Base-by-base conservation (phyloP, 257 asterid species). In the Rauvolfia tetraphylla region DNA sequence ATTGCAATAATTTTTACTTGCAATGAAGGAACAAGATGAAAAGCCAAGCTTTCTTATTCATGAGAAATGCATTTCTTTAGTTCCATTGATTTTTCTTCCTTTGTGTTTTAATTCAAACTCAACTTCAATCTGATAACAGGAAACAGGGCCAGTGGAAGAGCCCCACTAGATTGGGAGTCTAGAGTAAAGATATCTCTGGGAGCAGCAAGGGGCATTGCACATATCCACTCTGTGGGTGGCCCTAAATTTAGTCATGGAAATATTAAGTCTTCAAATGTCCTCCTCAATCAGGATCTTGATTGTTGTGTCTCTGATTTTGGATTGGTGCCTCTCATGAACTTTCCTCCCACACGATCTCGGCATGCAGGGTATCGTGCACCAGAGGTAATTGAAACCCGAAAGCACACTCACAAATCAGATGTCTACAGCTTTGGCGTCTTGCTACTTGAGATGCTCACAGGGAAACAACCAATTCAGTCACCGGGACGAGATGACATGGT, bases 401-500 rank as follows among this genome's bases (percentile, higher is more conserved):
- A 89, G 73, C 95, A 89, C 62, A 83, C 89, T 38, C 98, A 90
- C 81, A 91, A 90, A 74, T 90, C 98, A 8, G 98, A 95, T 31
- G 97, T 92, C 53, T 95, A 90, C 86, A 92, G 98, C 91, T 92
- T 92, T 1, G 98, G 98, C 1, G 98, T 95, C 51, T 59, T 95
- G 36, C 84, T 95, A 1, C 98, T 95, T 0, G 98, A 95, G 87
- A 88, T 92, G 95, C 97, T 95, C 0, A 95, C 98, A 0, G 98
- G 98, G 3, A 95, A 92, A 75, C 97, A 87, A 44, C 96, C 98
- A 0, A 71, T 84, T 34, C 96, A 88, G 53, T 92, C 97, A 1
- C 95, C 97, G 1, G 86, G 90, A 13, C 85, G 93, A 1, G 98
- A 94, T 10, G 96, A 90, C 80, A 86, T 86, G 31, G 95, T 88